These are phyloP conservation scores for Eucalyptus sideroxylon DNA, from an alignment of 345 rosid species.

Conservation along the genomic window DNA sequence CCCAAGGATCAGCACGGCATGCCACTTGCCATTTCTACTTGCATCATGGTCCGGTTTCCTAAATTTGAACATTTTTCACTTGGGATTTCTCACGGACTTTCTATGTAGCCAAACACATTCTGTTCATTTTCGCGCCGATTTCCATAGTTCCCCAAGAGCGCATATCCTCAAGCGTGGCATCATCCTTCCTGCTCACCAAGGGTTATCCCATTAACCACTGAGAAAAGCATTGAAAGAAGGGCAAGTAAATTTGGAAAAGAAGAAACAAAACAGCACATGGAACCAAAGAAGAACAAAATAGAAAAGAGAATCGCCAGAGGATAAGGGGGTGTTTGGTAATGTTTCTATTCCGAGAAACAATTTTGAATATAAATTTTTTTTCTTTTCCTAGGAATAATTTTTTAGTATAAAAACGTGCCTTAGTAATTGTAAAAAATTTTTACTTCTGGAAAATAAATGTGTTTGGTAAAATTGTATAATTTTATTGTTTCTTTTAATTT, in stretches of 20 bases:
- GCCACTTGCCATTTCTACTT: background rate
- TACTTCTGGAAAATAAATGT: accelerated
- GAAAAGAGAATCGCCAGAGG: background rate
- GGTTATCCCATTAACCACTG: background rate
- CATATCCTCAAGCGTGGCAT: background rate
- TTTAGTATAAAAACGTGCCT: accelerated
- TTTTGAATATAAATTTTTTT: too few species aligned
- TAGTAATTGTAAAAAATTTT: accelerated
- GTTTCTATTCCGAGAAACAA: accelerated
- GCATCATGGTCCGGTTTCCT: background rate
- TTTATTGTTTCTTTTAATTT: too few species aligned
- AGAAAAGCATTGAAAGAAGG: background rate
- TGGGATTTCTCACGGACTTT: background rate
- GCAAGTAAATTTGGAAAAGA: background rate
- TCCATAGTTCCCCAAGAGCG: background rate
- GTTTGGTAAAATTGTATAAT: too few species aligned
- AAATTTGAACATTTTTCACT: background rate
- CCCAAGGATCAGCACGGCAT: background rate
- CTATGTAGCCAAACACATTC: background rate
- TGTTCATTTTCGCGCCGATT: background rate
- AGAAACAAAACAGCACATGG: background rate
- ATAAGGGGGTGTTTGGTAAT: accelerated
- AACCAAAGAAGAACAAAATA: background rate
- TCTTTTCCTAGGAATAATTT: accelerated
- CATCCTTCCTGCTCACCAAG: background rate